Evolutionary conservation across 1,139 yeast species (phyloP), one percentile per base, ranked within the genome.

Genomic region (Lodderomyces oxycetoniae): DNA sequence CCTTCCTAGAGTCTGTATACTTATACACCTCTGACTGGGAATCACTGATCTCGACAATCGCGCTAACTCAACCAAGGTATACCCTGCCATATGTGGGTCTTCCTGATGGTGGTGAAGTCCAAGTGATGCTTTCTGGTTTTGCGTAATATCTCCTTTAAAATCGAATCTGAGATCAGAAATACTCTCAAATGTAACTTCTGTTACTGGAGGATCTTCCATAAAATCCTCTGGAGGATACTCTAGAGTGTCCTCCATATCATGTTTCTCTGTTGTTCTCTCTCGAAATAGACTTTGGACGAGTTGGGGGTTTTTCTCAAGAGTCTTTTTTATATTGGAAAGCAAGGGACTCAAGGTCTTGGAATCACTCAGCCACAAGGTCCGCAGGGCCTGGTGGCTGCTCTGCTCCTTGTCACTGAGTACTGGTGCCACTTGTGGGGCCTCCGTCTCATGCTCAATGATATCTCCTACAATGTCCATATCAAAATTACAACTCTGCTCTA

Each of bases 81-180:
- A 91, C 0, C 99, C 99, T 0, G 98, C 95, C 37, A 89, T 67
- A 30, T 81, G 79, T 0, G 97, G 96, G 36, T 81, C 78, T 16
- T 83, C 87, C 0, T 96, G 74, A 55, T 91, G 99, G 53, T 91
- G 97, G 49, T 88, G 96, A 16, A 91, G 69, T 0, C 96, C 99
- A 33, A 76, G 57, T 30, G 72, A 66, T 0, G 83, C 68, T 2
- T 74, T 69, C 3, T 77, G 70, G 7, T 19, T 10, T 33, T 63
- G 77, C 3, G 91, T 64, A 35, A 91, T 57, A 45, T 85, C 67
- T 6, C 97, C 98, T 38, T 77, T 67, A 56, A 91, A 89, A 50
- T 91, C 96, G 53, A 91, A 93, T 42, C 99, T 63, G 57, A 91
- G 66, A 40, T 85, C 80, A 0, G 78, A 60, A 2, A 81, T 73